phyloP scores from a whole-genome alignment of 208 protist species.

The Crithidia brevicula region DNA sequence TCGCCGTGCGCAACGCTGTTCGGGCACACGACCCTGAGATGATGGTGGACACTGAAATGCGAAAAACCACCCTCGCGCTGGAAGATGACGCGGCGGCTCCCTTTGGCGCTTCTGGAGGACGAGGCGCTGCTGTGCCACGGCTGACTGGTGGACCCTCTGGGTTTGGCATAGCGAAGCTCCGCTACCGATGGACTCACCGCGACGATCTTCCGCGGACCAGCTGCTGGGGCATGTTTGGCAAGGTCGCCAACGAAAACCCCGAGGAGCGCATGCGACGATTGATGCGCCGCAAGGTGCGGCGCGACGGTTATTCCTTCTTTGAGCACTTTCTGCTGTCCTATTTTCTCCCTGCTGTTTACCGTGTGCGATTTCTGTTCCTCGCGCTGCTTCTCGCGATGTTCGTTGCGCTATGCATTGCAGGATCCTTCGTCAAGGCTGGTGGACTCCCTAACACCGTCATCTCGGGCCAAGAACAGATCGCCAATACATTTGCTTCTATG shows the following conservation, averaged over 20 bases:
- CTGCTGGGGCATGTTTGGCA: conserved; percentile 43
- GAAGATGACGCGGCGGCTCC: conserved; percentile 1
- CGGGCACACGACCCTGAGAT: conserved; percentile 43
- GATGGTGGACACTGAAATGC: conserved; percentile 11
- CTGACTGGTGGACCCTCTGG: conserved; percentile 31
- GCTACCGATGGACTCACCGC: conserved; percentile 36
- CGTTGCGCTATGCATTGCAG: conserved; percentile 30
- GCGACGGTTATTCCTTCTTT: conserved; percentile 48
- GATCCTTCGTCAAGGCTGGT: conserved; percentile 27
- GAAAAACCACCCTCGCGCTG: neutral
- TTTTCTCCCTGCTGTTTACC: conserved; percentile 29
- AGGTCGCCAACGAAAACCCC: conserved; percentile 28
- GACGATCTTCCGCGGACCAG: conserved; percentile 6
- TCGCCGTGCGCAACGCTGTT: conserved; percentile 35
- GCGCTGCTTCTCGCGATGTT: conserved; percentile 31
- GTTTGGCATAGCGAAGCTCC: conserved; percentile 37
- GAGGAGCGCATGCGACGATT: conserved; percentile 42
- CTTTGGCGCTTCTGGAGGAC: neutral
- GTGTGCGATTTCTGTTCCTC: conserved; percentile 27
- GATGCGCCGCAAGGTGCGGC: conserved; percentile 35
- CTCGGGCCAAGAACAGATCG: conserved; percentile 6
- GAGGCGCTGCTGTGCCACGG: neutral
- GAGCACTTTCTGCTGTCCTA: conserved; percentile 39
- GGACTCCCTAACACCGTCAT: conserved; percentile 40
- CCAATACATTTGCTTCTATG: conserved; percentile 26